phyloP scores from a whole-genome alignment of 352 stramenopile genomes.

The Globisporangium spiculum region DNA sequence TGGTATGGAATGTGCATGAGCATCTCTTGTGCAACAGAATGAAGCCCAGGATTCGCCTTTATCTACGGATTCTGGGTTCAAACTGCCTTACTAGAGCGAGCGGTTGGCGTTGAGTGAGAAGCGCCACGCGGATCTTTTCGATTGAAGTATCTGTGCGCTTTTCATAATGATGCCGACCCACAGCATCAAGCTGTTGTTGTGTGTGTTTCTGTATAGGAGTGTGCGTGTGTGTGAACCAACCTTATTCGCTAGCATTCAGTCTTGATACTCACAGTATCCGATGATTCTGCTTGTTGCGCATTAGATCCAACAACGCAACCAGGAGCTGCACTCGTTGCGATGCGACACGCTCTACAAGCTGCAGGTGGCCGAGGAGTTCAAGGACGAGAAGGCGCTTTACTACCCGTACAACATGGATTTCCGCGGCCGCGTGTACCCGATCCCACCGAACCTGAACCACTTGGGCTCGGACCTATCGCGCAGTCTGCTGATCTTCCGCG shows the following conservation, averaged over 20 bases:
- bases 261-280: background rate
- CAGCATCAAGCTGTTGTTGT: background rate
- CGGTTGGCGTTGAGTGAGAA: background rate
- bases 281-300: background rate
- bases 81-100: background rate
- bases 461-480: constrained; percentile 98
- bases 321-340: background rate
- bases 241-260: background rate
- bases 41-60: background rate
- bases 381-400: constrained; percentile 96
- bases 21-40: background rate
- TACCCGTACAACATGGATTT: constrained; percentile 99
- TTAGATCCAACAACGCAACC: background rate
- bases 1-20: background rate
- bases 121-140: background rate
- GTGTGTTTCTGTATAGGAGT: background rate
- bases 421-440: constrained; percentile 96
- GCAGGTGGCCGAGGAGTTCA: constrained; percentile 94
- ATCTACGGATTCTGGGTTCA: background rate
- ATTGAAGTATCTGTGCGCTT: background rate
- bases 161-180: background rate
- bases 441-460: constrained; percentile 99
- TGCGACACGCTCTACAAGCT: constrained; percentile 35
- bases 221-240: background rate
- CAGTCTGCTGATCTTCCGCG: constrained; percentile 94